phyloP scores from a whole-genome alignment of 257 asterid species.

The Ocimum tenuiflorum region DNA sequence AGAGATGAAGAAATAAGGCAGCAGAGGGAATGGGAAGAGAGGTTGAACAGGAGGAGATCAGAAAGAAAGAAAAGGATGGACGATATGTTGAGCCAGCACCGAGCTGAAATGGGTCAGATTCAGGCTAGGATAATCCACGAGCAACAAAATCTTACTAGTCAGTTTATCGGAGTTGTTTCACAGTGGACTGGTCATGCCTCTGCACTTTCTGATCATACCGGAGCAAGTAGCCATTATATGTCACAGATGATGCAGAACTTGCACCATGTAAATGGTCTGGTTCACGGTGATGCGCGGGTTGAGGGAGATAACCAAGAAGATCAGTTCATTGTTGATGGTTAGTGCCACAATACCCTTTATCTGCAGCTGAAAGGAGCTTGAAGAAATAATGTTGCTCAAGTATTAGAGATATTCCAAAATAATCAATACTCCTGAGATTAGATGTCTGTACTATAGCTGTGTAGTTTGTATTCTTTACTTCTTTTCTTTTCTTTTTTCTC shows the following conservation, averaged over 20 bases:
- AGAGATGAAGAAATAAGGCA: conserved; percentile 57
- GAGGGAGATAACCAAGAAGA: conserved; percentile 90
- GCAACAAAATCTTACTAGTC: conserved; percentile 74
- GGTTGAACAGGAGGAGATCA: conserved; percentile 57
- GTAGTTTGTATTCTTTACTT: conserved; percentile 31
- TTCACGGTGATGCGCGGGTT: conserved; percentile 77
- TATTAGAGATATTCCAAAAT: conserved; percentile 5
- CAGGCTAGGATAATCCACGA: conserved; percentile 83
- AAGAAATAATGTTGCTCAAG: conserved; percentile 12
- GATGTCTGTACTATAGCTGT: conserved; percentile 25
- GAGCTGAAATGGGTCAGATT: conserved; percentile 73
- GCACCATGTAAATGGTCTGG: conserved; percentile 73
- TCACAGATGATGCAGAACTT: conserved; percentile 94
- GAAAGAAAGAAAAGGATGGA: conserved; percentile 88
- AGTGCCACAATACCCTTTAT: conserved; percentile 1
- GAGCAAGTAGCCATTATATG: conserved; percentile 70
- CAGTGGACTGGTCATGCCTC: conserved; percentile 81
- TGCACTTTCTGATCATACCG: conserved; percentile 68
- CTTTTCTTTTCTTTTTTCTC: not conserved
- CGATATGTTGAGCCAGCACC: conserved; percentile 60
- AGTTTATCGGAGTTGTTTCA: conserved; percentile 75
- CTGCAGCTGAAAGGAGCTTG: conserved; percentile 6
- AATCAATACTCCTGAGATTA: conserved; percentile 1
- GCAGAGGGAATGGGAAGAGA: conserved; percentile 79
- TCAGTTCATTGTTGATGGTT: conserved; percentile 92